Base-by-base conservation (phyloP, 768 basidiomycete species). In the Dioszegia hungarica region DNA sequence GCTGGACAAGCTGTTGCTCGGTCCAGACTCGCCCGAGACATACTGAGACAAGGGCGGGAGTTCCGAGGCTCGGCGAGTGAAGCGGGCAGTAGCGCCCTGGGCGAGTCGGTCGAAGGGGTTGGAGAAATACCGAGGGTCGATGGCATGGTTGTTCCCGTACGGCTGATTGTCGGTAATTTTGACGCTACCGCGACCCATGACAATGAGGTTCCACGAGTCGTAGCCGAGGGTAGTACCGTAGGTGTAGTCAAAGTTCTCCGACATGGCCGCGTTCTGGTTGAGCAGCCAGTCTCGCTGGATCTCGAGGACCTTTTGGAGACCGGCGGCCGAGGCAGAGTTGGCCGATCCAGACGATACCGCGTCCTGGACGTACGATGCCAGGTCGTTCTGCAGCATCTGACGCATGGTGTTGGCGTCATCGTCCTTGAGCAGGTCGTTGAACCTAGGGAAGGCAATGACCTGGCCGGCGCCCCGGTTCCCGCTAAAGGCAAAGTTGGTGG, bases 281-380 rank as follows among this genome's bases (percentile, higher is more conserved):
- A 72, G 40, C 36, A 74, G 72, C 64, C 63, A 68, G 45, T 68
- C 70, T 14, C 64, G 43, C 43, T 74, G 72, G 24, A 70, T 72
- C 34, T 68, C 58, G 15, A 74, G 59, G 37, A 72, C 54, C 17
- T 38, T 58, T 45, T 56, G 54, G 6, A 65, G 44, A n/a, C 58
- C 71, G 25, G 49, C 49, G 9, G 49, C 34, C 14, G 57, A 45
- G 15, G 63, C 58, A 29, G 59, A 64, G 31, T 54, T 20, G 12
- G 55, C 58, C 5, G 68, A 64, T n/a, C 66, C 71, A 27, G 60
- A 56, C n/a, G 54, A 33, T 22, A 63, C 57, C 28, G 71, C 68
- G 17, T 60, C 62, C 31, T 68, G 61, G 36, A 66, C 71, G 55
- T 70, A 73, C 2, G 60, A 52, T 2, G 40, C 48, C 28, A 73